A percentile compares a stretch with the other conserved stretches of the same genome.
These are phyloP conservation scores for Candida orba DNA, from an alignment of 805 yeast species.

Conservation along the genomic window DNA sequence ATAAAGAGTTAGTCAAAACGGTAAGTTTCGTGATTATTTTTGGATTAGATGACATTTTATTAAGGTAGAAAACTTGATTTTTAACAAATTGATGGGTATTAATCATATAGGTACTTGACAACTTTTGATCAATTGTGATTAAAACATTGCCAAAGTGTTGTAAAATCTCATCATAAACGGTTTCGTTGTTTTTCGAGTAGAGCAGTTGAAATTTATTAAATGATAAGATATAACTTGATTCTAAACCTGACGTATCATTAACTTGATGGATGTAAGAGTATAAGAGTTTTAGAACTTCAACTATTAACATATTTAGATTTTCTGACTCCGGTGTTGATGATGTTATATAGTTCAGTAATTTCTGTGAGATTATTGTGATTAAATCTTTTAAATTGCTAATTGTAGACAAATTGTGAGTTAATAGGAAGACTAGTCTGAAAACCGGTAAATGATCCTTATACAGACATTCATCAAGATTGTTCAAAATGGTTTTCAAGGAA, in stretches of 20 bases:
- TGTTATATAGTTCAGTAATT: conserved; percentile 21
- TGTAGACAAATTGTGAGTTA: conserved; percentile 13
- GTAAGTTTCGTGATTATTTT: not conserved
- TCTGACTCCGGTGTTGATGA: conserved; percentile 15
- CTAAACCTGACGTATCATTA: conserved; percentile 19
- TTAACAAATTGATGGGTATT: conserved; percentile 18
- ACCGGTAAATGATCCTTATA: conserved; percentile 21
- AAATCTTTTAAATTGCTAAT: conserved; percentile 10
- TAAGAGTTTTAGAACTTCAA: conserved; percentile 23
- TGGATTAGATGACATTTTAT: conserved; percentile 8
- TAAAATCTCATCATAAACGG: conserved; percentile 21
- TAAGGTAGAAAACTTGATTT: conserved; percentile 16
- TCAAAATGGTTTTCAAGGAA: conserved; percentile 11
- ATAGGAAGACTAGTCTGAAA: conserved; percentile 20
- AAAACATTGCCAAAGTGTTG: conserved; percentile 23
- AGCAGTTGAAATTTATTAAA: conserved; percentile 22
- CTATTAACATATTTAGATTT: conserved; percentile 19
- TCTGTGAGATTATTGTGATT: conserved; percentile 17
- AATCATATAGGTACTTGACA: conserved; percentile 22
- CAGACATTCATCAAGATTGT: conserved; percentile 20
- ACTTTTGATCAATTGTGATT: conserved; percentile 17
- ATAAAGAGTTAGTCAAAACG: conserved; percentile 4
- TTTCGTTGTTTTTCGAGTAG: conserved; percentile 11
- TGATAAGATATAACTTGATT: conserved; percentile 22
- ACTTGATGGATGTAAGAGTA: conserved; percentile 21